Evolutionary conservation across 768 basidiomycete species (phyloP), one percentile per base, ranked within the genome.

Genomic region (Serpula lacrymans): DNA sequence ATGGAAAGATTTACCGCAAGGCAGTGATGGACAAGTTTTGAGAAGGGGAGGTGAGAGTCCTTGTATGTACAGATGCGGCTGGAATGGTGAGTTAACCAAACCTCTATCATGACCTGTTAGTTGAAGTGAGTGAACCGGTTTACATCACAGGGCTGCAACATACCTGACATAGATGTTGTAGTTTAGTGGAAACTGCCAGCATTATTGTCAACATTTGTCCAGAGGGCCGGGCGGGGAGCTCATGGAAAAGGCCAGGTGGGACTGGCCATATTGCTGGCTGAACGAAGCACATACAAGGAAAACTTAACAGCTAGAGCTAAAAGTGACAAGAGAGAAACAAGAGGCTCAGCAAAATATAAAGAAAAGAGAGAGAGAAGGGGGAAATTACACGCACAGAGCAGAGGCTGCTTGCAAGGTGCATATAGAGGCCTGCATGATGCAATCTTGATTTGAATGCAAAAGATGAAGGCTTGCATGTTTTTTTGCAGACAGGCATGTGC

Each of bases 151-250:
- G 62, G 68, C 1, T 60, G 60, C 24, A 56, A 67, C 41, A 55
- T 67, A 23, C 54, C 59, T 0, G 56, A 67, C 36, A 51, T 70
- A 3, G 63, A 65, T 10, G 22, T 64, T 16, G 66, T 68, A 2
- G 57, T 68, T 0, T 67, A 68, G 28, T 70, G 65, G 66, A 68
- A 64, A 24, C 61, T 3, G 65, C 54, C 16, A 58, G 1, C 46
- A 47, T 3, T 47, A 53, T 23, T 33, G 50, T 8, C 39, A 18
- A 30, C 17, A 17, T 14, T 24, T 20, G 24, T 40, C 18, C 24
- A 20, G 27, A 9, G 39, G 10, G 27, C 41, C 6, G 23, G 24
- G 8, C 16, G 23, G 31, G 32, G 28, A 32, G 37, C 34, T 39
- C 26, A 5, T 21, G 10, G 10, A 14, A 36, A 20, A 17, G 13